Conservation (phyloP, 331 rosid genomes). For the Arachis monticola region DNA sequence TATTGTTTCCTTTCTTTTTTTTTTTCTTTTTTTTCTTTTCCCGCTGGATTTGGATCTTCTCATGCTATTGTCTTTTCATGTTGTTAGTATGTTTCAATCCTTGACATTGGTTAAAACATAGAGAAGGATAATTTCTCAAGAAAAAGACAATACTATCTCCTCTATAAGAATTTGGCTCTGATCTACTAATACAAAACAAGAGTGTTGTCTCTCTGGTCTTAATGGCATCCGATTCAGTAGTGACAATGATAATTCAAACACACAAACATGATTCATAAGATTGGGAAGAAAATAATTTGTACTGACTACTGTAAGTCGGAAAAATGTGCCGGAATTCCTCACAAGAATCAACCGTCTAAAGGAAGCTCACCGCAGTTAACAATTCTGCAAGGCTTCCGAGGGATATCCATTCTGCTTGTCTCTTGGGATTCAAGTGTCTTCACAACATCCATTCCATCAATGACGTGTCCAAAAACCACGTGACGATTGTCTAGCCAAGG, state of each 20-base stretch:
- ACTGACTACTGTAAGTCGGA: not conserved
- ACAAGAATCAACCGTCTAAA: slow-evolving; percentile 54
- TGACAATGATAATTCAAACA: slow-evolving; percentile 23
- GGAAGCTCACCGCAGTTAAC: slow-evolving; percentile 77
- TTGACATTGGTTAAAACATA: not conserved
- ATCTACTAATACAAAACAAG: slow-evolving; percentile 31
- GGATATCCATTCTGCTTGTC: slow-evolving; percentile 77
- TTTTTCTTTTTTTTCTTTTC: not conserved
- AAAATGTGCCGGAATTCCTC: slow-evolving; percentile 1
- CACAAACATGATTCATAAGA: slow-evolving; percentile 13
- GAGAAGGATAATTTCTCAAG: not conserved
- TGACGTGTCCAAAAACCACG: slow-evolving; percentile 81
- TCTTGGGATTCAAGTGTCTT: slow-evolving; percentile 74
- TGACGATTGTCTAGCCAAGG: slow-evolving; percentile 95
- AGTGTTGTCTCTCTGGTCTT: slow-evolving; percentile 10
- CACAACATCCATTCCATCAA: slow-evolving; percentile 84
- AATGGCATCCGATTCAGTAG: slow-evolving; percentile 10
- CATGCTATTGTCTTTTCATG: not conserved
- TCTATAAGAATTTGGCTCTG: not conserved
- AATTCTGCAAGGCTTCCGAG: slow-evolving; percentile 81
- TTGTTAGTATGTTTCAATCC: not conserved
- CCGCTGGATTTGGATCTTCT: not conserved
- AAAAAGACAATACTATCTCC: slow-evolving; percentile 9
- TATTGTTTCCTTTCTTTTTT: not conserved
- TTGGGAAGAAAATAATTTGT: not conserved